These are phyloP conservation scores for Penicillium pancosmium DNA, from an alignment of 495 filamentous ascomycete species.

Conservation along the genomic window DNA sequence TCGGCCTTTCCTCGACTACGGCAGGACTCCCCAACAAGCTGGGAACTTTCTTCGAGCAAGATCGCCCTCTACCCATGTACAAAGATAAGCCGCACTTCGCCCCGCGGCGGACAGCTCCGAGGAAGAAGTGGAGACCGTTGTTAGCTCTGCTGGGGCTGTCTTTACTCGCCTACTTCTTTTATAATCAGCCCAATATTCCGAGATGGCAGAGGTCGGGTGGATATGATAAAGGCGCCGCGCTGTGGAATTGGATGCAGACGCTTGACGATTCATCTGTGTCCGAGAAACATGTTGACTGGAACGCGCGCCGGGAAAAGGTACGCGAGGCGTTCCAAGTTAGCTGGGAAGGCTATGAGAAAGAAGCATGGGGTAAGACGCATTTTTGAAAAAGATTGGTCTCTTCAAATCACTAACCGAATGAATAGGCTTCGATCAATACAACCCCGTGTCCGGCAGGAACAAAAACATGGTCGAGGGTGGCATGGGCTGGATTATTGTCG, in stretches of 20 bases:
- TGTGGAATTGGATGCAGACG: constrained; percentile 47
- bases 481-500: constrained; percentile 97
- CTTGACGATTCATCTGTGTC: constrained; percentile 31
- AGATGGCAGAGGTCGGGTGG: constrained; percentile 15
- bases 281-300: constrained; percentile 59
- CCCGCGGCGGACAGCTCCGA: constrained; percentile 46
- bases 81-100: constrained; percentile 92
- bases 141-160: constrained; percentile 28
- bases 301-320: constrained; percentile 77
- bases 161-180: constrained; percentile 47
- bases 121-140: constrained; percentile 32
- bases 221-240: constrained; percentile 35
- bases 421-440: constrained; percentile 81
- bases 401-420: not conserved
- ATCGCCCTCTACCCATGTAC: constrained; percentile 84
- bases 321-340: constrained; percentile 86
- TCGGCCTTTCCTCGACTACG: constrained; percentile 38
- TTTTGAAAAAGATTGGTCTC: too few species aligned
- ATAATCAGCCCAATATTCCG: constrained; percentile 35
- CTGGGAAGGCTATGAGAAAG: constrained; percentile 88
- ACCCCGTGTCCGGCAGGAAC: constrained; percentile 78
- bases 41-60: constrained; percentile 54
- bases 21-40: constrained; percentile 38
- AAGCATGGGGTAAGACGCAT: constrained; percentile 81
- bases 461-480: constrained; percentile 73